phyloP scores from a whole-genome alignment of 495 filamentous ascomycete genomes.

The Penicillium longicatenatum region DNA sequence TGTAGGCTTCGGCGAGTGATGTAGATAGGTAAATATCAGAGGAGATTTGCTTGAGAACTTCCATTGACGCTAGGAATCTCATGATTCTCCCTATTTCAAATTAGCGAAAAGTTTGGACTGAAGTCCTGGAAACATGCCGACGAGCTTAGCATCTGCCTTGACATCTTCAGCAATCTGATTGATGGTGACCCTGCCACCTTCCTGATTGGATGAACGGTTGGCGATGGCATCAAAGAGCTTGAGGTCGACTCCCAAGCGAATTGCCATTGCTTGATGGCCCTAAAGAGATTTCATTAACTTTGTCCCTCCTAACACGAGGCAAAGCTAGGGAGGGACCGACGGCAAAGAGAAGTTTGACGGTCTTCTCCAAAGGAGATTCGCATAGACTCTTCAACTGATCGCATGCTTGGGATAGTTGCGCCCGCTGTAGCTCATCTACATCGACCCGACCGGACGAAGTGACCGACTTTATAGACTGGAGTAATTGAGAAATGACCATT shows the following conservation, averaged over 20 bases:
- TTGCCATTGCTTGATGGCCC: conserved; percentile 6
- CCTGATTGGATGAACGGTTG: background rate
- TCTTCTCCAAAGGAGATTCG: conserved; percentile 1
- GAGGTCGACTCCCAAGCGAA: conserved; percentile 2
- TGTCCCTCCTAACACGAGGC: background rate
- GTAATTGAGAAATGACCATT: conserved; percentile 3
- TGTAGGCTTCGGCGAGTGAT: background rate
- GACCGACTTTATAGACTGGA: background rate
- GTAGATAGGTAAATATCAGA: background rate
- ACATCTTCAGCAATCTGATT: conserved; percentile 1
- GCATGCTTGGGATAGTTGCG: conserved; percentile 4
- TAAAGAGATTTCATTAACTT: background rate
- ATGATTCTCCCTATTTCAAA: conserved; percentile 1
- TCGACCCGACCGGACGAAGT: background rate
- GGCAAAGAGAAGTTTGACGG: conserved; percentile 3
- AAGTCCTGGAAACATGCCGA: background rate
- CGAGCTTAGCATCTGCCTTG: conserved; percentile 3
- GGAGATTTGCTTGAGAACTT: background rate
- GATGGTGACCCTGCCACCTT: background rate
- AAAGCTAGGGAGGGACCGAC: background rate
- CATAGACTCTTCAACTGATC: background rate
- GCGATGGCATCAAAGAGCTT: conserved; percentile 8
- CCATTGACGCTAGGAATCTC: conserved; percentile 6
- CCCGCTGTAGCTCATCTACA: background rate
- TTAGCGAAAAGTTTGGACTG: background rate